Conservation (phyloP, 202 grass and related monocot genomes). For the Carex arenaria region DNA sequence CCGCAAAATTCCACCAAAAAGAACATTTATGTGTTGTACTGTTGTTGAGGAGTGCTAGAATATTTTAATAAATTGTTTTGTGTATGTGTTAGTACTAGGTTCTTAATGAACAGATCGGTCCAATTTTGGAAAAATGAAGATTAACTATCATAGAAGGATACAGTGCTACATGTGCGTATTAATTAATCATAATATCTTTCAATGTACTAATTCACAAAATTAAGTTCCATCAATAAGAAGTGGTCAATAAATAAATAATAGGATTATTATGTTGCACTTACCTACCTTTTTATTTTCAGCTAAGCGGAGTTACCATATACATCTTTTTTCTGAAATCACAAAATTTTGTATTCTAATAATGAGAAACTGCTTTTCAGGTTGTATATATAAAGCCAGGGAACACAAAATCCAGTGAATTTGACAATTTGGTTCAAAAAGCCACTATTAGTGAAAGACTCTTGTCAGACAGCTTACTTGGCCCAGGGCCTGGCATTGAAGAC, state of each 20-base stretch:
- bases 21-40: neutral
- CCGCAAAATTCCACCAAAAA: neutral
- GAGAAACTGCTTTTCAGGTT: constrained; percentile 47
- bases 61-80: neutral
- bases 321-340: neutral
- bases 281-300: neutral
- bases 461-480: constrained; percentile 45
- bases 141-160: neutral
- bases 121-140: neutral
- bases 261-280: neutral
- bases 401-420: constrained; percentile 36
- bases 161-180: neutral
- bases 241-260: neutral
- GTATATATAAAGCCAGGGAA: constrained; percentile 73
- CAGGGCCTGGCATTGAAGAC: constrained; percentile 40
- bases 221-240: neutral
- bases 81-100: neutral
- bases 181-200: constrained; percentile 10
- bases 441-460: constrained; percentile 46
- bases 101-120: neutral
- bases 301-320: neutral
- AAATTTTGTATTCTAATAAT: neutral
- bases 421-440: constrained; percentile 36
- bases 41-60: neutral
- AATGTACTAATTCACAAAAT: neutral